Evolutionary conservation across 495 filamentous ascomycete species (phyloP), one percentile per base, ranked within the genome.

Genomic region (Penicillium egyptiacum): DNA sequence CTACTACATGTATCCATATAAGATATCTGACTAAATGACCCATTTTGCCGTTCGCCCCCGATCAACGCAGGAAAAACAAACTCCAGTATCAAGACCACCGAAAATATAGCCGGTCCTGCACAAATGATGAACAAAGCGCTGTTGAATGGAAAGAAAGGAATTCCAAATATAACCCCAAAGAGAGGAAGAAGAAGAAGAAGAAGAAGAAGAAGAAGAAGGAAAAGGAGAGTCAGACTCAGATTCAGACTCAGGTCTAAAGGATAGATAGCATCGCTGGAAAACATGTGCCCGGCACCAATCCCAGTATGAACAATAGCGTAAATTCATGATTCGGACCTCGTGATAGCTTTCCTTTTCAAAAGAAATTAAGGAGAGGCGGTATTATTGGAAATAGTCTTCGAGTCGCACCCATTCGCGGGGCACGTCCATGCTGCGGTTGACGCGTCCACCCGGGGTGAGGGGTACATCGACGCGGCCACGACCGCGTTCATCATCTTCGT

Each of bases 401-500:
- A 82, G 64, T 51, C 79, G 80, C 50, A 82, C 68, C 82, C 79
- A 79, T 50, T 75, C 79, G 20, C 83, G 73, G 23, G 79, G 75
- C 43, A 78, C 74, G 57, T 79, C 87, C 86, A 90, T 88, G 66
- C 86, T 89, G 68, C 87, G 78, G 53, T 87, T 83, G 10, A 87
- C 75, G 31, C 88, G 75, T 5, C 86, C 83, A 28, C 87, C 87
- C 4, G 87, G 87, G 0, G 87, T 89, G 17, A 90, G 72, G 37
- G 87, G 87, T 7, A 90, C 70, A 49, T 86, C 81, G 12, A 88
- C 81, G 43, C 87, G 75, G 19, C 76, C 79, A 1, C 62, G 67
- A 5, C 70, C 73, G 40, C 75, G 74, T 16, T 79, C 76, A 26
- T 85, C 83, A 40, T 86, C 83, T 17, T 83, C 81, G 39, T 77